Evolutionary conservation across 1,139 yeast genomes (phyloP), one percentile per base, ranked within the genome.

Genomic region (Kazachstania sp.): DNA sequence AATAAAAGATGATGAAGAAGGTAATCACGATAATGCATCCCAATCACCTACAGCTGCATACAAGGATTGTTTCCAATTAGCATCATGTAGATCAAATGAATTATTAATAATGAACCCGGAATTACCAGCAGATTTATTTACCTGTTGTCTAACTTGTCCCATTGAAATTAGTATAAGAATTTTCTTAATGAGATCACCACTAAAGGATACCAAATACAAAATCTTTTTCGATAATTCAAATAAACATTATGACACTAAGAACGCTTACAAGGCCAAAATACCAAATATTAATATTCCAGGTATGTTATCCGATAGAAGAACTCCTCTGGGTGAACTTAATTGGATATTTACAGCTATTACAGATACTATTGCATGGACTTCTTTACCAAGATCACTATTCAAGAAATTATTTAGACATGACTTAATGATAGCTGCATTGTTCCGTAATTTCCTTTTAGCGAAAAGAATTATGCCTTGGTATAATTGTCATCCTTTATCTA

Each of bases 301-400:
- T 0, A 83, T 86, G 54, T 70, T 88, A 44, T 85, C 96, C 2
- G 97, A 92, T 63, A 75, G 98, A 59, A 73, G 96, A 54, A 94
- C 98, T 0, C 97, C 98, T 0, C 69, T 92, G 39, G 99, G 98
- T 26, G 98, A 94, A 64, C 73, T 92, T 50, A 88, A 88, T 63
- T 94, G 98, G 97, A 92, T 92, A 35, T 92, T 92, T 66, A 94
- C 97, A 1, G 97, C 98, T 3, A 88, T 92, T 38, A 92, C 98
- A 2, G 99, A 92, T 66, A 92, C 97, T 0, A 92, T 92, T 51
- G 98, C 98, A 4, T 94, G 98, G 97, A 87, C 96, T 0, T 78
- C 92, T 1, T 69, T 94, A 43, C 88, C 95, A 1, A 74, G 96
- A 51, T 90, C 95, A 1, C 71, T 92, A 39, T 92, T 94, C 71